These are phyloP conservation scores for Globisporangium solare DNA, from an alignment of 352 stramenopile genomes.

Conservation along the genomic window DNA sequence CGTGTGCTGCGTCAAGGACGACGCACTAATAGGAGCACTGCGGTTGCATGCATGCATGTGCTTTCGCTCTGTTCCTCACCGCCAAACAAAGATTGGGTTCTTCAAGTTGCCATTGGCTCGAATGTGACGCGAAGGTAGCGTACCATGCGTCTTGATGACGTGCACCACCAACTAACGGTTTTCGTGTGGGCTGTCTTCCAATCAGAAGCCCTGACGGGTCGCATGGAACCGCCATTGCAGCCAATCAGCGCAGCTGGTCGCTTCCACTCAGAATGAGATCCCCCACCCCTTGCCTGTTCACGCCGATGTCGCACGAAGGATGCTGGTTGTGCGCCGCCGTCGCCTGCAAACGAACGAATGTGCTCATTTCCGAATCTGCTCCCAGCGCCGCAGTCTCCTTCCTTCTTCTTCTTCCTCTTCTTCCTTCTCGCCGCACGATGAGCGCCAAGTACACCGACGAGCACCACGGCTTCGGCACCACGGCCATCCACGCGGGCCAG, in stretches of 20 bases:
- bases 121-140: constrained; percentile 9
- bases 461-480: constrained; percentile 80
- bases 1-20: too few species aligned
- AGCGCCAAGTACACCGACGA: constrained; percentile 67
- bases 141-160: constrained; percentile 1
- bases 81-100: neutral
- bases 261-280: neutral
- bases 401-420: neutral
- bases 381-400: neutral
- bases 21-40: neutral
- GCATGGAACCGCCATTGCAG: neutral
- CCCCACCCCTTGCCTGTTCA: neutral
- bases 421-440: constrained; percentile 18
- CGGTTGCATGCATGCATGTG: neutral
- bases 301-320: neutral
- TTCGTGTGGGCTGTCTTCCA: neutral
- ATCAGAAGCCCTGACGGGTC: neutral
- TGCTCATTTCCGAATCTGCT: constrained; percentile 14
- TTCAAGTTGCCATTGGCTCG: constrained; percentile 4
- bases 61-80: neutral
- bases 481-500: constrained; percentile 81
- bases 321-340: neutral
- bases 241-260: constrained; percentile 3
- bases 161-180: neutral
- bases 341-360: constrained; percentile 4